Evolutionary conservation across 257 asterid genomes (phyloP), one percentile per base, ranked within the genome.

Genomic region (Capsicum baccatum): DNA sequence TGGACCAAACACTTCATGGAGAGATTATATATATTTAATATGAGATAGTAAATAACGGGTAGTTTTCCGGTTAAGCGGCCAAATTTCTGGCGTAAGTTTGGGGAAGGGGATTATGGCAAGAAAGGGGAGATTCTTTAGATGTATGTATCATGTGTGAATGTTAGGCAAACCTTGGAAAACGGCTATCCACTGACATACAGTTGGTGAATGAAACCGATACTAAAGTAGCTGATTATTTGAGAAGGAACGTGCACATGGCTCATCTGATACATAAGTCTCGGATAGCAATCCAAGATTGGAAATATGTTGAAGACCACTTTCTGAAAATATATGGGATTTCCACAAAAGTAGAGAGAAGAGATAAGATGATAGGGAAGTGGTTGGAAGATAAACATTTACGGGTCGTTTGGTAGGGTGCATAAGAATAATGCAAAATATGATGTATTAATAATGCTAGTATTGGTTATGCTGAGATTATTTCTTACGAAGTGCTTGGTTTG

Each of bases 1-100:
- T 71, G 79, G 58, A 71, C 79, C 11, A 71, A 71, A 71, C 79
- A 71, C 79, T 71, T 21, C 80, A 44, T 9, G 79, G 58, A 71
- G n/a, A 71, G n/a, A 71, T 71, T 17, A 71, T n/a, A 44, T 71
- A 35, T 17, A 33, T 21, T 63, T 44, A 44, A 47, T 71, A 71
- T 19, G 79, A 14, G 39, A 47, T 47, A 71, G 56, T 70, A 17
- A 56, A 42, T 3, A 71, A 71, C 10, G 39, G 58, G 56, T 44
- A 35, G 39, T 19, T 47, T 71, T n/a, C 39, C 9, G 17, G 58
- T 44, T 71, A 47, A 71, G 59, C 58, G 15, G 12, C 39, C 59
- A 73, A 47, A 47, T 54, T 71, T 73, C 10, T 73, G 80, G 39
- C n/a, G 59, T 19, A 73, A 47, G 59, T 73, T n/a, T 11, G 42